Percentiles rank a stretch among this genome's conserved stretches.
Evolutionary conservation across 306 rosid species (phyloP).

Genomic region (Pterocarpus santalinus): DNA sequence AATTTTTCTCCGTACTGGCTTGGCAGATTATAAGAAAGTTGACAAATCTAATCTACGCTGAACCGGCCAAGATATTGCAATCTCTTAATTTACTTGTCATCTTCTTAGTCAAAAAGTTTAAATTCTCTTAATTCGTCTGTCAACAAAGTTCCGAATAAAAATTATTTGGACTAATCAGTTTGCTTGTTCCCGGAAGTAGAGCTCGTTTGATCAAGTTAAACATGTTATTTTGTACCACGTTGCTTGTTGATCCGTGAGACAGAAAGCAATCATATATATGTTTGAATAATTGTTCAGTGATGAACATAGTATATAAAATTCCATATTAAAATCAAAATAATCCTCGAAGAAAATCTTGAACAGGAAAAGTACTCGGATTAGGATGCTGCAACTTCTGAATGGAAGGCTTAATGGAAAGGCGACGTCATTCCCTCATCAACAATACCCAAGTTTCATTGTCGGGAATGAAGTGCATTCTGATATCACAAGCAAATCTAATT

Average conservation of each 20-base stretch:
- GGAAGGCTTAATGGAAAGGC: neutral
- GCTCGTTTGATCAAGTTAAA: neutral
- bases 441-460: neutral
- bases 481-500: constrained; percentile 1
- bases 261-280: neutral
- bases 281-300: neutral
- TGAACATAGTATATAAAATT: neutral
- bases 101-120: constrained; percentile 21
- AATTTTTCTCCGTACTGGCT: constrained; percentile 4
- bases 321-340: neutral
- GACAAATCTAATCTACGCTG: constrained; percentile 27
- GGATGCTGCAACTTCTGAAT: constrained; percentile 4
- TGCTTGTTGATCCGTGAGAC: constrained; percentile 4
- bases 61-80: constrained; percentile 38
- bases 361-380: neutral
- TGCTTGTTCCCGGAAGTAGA: constrained; percentile 22
- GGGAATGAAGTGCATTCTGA: constrained; percentile 8
- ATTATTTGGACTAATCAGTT: constrained; percentile 2
- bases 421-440: neutral
- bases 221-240: neutral
- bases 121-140: constrained; percentile 39
- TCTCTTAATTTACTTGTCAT: neutral
- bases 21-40: constrained; percentile 25
- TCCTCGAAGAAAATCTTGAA: constrained; percentile 1
- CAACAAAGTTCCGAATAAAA: constrained; percentile 35